Conservation (phyloP, 495 filamentous ascomycete genomes). For the Neurospora intermedia region DNA sequence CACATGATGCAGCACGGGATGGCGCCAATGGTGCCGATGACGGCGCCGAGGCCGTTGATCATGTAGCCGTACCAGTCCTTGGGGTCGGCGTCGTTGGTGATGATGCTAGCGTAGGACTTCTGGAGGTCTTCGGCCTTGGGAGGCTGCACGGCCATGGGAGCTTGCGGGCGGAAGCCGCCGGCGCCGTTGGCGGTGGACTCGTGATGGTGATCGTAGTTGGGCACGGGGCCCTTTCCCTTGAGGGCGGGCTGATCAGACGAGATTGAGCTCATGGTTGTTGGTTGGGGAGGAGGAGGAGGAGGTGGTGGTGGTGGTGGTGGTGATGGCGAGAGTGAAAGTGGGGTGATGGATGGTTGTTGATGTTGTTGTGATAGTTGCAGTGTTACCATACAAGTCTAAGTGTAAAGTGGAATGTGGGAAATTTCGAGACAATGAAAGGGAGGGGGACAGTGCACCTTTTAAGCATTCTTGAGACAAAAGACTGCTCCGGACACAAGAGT, state of each 20-base stretch:
- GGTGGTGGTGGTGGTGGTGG: background rate
- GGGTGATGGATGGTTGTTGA: background rate
- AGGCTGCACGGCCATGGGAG: slow-evolving; percentile 67
- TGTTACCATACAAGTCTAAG: background rate
- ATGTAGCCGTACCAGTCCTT: slow-evolving; percentile 88
- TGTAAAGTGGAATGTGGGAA: background rate
- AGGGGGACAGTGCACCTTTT: background rate
- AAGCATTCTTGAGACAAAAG: background rate
- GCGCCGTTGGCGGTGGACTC: background rate
- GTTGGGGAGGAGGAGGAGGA: background rate
- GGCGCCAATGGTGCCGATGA: slow-evolving; percentile 72
- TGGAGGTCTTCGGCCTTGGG: slow-evolving; percentile 77
- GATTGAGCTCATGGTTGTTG: background rate
- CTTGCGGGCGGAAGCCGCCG: slow-evolving; percentile 30
- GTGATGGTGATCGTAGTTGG: background rate
- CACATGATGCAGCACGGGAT: slow-evolving; percentile 87
- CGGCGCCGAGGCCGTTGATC: slow-evolving; percentile 68
- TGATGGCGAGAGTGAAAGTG: background rate
- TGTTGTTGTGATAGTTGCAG: background rate
- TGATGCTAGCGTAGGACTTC: slow-evolving; percentile 71
- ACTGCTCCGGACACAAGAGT: background rate
- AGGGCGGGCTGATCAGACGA: slow-evolving; percentile 5
- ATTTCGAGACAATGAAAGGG: background rate
- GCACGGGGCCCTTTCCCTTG: slow-evolving; percentile 18
- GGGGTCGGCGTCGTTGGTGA: slow-evolving; percentile 57